phyloP scores from a whole-genome alignment of 164 flowering plant species.

The Dillenia turbinata region DNA sequence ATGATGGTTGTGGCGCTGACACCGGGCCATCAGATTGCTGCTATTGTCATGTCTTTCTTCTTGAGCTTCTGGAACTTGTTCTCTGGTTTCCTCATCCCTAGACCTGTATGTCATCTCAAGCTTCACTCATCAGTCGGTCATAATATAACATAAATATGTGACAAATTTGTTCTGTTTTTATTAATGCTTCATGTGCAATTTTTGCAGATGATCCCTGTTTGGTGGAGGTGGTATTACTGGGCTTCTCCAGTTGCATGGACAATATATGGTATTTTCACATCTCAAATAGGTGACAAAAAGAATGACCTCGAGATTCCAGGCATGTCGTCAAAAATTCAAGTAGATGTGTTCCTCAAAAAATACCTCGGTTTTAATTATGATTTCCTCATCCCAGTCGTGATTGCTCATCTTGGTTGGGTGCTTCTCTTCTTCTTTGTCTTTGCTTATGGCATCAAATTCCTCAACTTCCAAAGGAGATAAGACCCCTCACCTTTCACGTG shows the following conservation, averaged over 20 bases:
- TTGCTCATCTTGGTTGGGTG: slow-evolving; percentile 20
- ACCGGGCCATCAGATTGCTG: slow-evolving; percentile 47
- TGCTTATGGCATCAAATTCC: slow-evolving; percentile 20
- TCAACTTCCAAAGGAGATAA: slow-evolving; percentile 23
- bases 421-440: slow-evolving; percentile 19
- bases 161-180: too few relatives aligned
- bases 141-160: neutral
- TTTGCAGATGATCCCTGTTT: slow-evolving; percentile 35
- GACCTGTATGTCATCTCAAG: slow-evolving; percentile 29
- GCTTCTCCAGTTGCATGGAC: slow-evolving; percentile 49
- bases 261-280: slow-evolving; percentile 37
- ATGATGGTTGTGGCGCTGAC: slow-evolving; percentile 62
- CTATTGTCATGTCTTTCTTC: slow-evolving; percentile 49
- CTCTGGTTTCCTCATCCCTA: slow-evolving; percentile 57
- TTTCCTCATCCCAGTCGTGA: slow-evolving; percentile 12
- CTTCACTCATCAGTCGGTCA: neutral
- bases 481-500: too few relatives aligned
- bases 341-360: slow-evolving; percentile 14
- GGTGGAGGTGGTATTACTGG: slow-evolving; percentile 70
- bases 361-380: slow-evolving; percentile 17
- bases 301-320: too few relatives aligned
- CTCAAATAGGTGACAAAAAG: slow-evolving; percentile 34
- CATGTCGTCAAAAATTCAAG: neutral
- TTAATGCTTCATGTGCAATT: neutral
- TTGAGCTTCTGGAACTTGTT: slow-evolving; percentile 54